Percentiles rank a stretch among this genome's conserved stretches.
These are phyloP conservation scores for Cubamyces sp. DNA, from an alignment of 768 basidiomycete genomes.

Conservation along the genomic window DNA sequence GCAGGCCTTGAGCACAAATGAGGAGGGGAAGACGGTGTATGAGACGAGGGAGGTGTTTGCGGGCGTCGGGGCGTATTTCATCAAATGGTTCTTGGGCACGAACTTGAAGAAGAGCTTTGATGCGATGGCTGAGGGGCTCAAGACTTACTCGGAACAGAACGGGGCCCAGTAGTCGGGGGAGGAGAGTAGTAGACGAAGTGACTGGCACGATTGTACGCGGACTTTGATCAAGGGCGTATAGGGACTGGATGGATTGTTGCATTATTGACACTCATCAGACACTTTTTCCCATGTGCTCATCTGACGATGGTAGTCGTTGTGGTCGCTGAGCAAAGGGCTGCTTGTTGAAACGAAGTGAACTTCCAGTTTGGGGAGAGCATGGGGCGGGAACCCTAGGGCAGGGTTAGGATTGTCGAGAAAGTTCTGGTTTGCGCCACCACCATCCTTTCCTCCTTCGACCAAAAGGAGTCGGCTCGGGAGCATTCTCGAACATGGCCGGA, in stretches of 20 bases:
- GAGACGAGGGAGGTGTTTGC: constrained; percentile 66
- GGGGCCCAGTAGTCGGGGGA: too few relatives aligned
- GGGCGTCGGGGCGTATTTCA: constrained; percentile 57
- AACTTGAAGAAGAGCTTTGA: constrained; percentile 50
- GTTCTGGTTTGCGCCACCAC: constrained; percentile 6
- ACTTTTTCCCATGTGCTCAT: too few relatives aligned
- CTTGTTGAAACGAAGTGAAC: not conserved
- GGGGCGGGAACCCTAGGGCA: not conserved
- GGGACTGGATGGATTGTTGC: too few relatives aligned
- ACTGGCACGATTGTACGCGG: too few relatives aligned
- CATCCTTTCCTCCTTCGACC: not conserved
- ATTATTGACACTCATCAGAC: too few relatives aligned
- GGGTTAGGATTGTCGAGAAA: constrained; percentile 17
- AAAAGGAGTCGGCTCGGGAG: not conserved
- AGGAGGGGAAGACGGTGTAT: constrained; percentile 61
- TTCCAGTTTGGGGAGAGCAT: not conserved
- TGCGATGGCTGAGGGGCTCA: constrained; percentile 62
- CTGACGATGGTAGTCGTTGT: too few relatives aligned
- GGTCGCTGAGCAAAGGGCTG: too few relatives aligned
- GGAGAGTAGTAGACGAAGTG: too few relatives aligned
- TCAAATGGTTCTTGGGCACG: constrained; percentile 47
- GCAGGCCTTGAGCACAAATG: constrained; percentile 58
- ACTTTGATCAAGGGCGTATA: too few relatives aligned
- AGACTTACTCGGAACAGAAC: constrained; percentile 49
- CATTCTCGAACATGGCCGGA: constrained; percentile 8